Evolutionary conservation across 2,329 filamentous ascomycete genomes (phyloP).

Genomic region (Metarhizium album): DNA sequence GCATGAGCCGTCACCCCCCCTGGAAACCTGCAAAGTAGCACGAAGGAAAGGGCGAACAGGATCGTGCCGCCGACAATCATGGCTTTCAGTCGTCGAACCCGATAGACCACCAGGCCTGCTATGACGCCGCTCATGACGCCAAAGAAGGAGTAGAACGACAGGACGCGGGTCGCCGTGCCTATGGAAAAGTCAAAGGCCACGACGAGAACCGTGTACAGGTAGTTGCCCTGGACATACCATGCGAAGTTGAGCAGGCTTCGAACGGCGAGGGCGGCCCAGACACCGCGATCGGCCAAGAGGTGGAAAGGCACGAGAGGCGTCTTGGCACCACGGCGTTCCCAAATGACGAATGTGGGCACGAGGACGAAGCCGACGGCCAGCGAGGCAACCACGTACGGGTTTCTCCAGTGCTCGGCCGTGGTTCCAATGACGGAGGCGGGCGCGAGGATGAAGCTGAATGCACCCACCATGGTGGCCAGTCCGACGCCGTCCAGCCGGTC

Average conservation of each 20-base stretch:
- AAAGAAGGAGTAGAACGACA: constrained; percentile 41
- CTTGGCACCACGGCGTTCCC: constrained; percentile 39
- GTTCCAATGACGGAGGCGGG: constrained; percentile 46
- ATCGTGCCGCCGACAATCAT: constrained; percentile 47
- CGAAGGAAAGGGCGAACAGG: constrained; percentile 45
- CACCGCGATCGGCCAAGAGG: constrained; percentile 46
- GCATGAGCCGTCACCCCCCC: constrained; percentile 31
- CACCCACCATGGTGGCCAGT: constrained; percentile 32
- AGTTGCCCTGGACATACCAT: constrained; percentile 50
- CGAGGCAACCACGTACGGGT: constrained; percentile 38
- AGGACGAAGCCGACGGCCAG: constrained; percentile 38
- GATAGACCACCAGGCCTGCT: constrained; percentile 40
- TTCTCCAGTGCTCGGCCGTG: constrained; percentile 34
- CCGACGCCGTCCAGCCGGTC: constrained; percentile 44
- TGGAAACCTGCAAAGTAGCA: constrained; percentile 42
- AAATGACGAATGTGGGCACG: constrained; percentile 38
- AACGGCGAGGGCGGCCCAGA: constrained; percentile 50
- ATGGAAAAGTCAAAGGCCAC: constrained; percentile 47
- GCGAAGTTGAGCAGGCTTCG: constrained; percentile 36
- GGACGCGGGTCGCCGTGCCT: constrained; percentile 43
- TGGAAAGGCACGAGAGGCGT: constrained; percentile 46
- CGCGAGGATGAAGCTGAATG: constrained; percentile 36
- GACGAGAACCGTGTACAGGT: constrained; percentile 46
- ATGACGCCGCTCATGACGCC: constrained; percentile 44
- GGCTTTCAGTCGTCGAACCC: constrained; percentile 41